These are phyloP conservation scores for Pseudozyma tsukubaensis DNA, from an alignment of 1,284 basidiomycete genomes.

Conservation along the genomic window DNA sequence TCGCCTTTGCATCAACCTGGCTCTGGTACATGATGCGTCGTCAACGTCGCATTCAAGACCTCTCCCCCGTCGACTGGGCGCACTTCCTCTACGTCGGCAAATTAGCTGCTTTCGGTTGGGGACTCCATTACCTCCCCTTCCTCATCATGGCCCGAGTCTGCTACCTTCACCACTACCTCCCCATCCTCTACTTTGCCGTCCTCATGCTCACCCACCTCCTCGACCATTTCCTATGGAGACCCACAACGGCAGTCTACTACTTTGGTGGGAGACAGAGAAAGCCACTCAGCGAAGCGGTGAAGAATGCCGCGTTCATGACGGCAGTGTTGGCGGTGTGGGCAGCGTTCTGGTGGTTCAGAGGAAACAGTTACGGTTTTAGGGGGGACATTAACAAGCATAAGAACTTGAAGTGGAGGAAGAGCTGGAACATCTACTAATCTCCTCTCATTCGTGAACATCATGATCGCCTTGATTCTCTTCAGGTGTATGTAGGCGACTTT, in stretches of 20 bases:
- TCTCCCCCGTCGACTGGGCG: slow-evolving; percentile 88
- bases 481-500: too few species aligned
- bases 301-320: slow-evolving; percentile 79
- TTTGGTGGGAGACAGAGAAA: slow-evolving; percentile 26
- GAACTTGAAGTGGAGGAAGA: slow-evolving; percentile 65
- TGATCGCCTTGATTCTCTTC: too few species aligned
- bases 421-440: slow-evolving; percentile 65
- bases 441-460: too few species aligned
- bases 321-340: slow-evolving; percentile 76
- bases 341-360: slow-evolving; percentile 94
- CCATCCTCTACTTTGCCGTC: slow-evolving; percentile 94
- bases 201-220: slow-evolving; percentile 89
- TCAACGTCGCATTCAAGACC: slow-evolving; percentile 90
- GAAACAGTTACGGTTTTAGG: slow-evolving; percentile 86
- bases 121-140: slow-evolving; percentile 91
- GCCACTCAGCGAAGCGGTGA: slow-evolving; percentile 74
- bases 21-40: slow-evolving; percentile 81
- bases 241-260: slow-evolving; percentile 61
- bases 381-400: slow-evolving; percentile 76
- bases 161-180: slow-evolving; percentile 84
- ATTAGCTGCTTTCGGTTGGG: slow-evolving; percentile 90
- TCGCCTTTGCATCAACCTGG: slow-evolving; percentile 74
- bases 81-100: slow-evolving; percentile 94
- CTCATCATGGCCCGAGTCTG: slow-evolving; percentile 75
- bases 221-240: slow-evolving; percentile 80